Base-by-base conservation (phyloP, 2,329 filamentous ascomycete genomes). In the Sordariomycetes sp. region DNA sequence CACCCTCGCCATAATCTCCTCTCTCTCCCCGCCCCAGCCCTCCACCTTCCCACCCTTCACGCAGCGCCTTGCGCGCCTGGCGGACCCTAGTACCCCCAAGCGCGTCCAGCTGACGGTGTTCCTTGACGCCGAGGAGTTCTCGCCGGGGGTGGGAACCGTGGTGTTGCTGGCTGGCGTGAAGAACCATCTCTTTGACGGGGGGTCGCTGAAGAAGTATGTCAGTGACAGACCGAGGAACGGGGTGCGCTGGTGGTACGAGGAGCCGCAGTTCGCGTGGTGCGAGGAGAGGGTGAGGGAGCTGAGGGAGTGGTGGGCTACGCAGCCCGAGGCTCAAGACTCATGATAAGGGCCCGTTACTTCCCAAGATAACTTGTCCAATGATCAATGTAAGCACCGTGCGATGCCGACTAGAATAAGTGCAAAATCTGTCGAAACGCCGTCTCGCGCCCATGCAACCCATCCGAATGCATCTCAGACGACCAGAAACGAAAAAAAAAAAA, bases 111-210 rank as follows among this genome's bases (percentile, higher is more conserved):
- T 82, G 2, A 80, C 78, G 0, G 75, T 81, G 0, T 81, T 81
- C 55, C 69, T 81, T 4, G 76, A 81, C 28, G 73, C 79, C 0
- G 73, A 76, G 1, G 62, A 63, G 0, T 82, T 82, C 61, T 60
- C 59, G 1, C 79, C 79, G 0, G 58, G 52, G 0, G 62, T 80
- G 0, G 79, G 79, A 2, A 76, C 72, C 55, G 74, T 74, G 0
- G 74, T 81, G 1, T 61, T 82, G 3, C 65, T 82, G 0, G 69
- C 76, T 0, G 78, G 78, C 0, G 78, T 81, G 1, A 82, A 82
- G 67, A 82, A 82, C 35, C 79, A 82, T 54, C 65, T 72, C 1
- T 81, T 77, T 58, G 79, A 81, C 17, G 72, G 72, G 1, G 72
- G 72, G 0, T 72, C 70, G 35, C 59, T 75, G 54, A 75, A 74